Percentiles rank a stretch among this genome's conserved stretches.
Conservation (phyloP, 768 basidiomycete species). For the Strobilomyces echinocephalus region DNA sequence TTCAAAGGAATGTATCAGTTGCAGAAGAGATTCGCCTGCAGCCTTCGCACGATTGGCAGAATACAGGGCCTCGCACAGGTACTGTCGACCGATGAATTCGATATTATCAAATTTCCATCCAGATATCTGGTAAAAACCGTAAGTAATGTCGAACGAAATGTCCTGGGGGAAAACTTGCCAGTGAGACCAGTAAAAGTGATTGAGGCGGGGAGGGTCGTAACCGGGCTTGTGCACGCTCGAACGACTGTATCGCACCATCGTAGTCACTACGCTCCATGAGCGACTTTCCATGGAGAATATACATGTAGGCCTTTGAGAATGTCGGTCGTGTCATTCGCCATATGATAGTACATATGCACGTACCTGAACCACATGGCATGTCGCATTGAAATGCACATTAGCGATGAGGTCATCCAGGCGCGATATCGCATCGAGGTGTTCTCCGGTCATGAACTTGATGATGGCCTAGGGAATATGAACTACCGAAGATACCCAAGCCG, state of each 20-base stretch:
- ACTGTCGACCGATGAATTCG: neutral
- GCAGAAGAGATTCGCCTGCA: neutral
- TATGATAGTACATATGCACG: neutral
- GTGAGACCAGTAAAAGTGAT: neutral
- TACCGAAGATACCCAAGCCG: no score
- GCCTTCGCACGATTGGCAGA: neutral
- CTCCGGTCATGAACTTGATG: neutral
- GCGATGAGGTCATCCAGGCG: neutral
- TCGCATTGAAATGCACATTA: neutral
- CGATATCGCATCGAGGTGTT: neutral
- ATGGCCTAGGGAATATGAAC: neutral
- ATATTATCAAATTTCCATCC: constrained; percentile 9
- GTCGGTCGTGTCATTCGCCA: neutral
- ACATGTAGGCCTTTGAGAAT: neutral
- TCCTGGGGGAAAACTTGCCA: no score
- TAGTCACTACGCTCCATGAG: neutral
- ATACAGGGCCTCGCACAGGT: constrained; percentile 1
- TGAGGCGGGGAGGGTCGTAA: neutral
- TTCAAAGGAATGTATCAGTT: neutral
- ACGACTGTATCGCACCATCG: neutral
- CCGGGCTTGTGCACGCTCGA: neutral
- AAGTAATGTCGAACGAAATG: no score
- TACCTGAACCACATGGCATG: neutral
- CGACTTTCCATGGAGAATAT: neutral
- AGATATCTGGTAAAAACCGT: no score